Percentiles rank a stretch among this genome's conserved stretches.
phyloP scores from a whole-genome alignment of 2,329 filamentous ascomycete genomes.

The Blastomyces emzantsi region DNA sequence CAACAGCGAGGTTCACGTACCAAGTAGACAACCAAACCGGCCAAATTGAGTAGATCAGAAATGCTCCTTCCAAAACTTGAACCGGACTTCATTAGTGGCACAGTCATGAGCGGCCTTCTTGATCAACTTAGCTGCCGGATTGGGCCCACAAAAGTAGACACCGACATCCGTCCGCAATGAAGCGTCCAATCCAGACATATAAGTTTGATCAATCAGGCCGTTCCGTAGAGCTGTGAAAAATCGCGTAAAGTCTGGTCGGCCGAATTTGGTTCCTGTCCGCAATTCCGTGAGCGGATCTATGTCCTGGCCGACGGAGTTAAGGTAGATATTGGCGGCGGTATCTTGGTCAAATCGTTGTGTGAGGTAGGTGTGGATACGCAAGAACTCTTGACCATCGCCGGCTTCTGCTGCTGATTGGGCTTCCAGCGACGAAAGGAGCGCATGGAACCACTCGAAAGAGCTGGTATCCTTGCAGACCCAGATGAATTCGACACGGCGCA shows the following conservation, averaged over 20 bases:
- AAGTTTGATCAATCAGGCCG: slow-evolving; percentile 75
- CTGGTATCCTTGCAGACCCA: slow-evolving; percentile 96
- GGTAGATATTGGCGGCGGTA: slow-evolving; percentile 90
- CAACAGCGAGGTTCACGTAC: not conserved
- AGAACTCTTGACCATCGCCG: slow-evolving; percentile 57
- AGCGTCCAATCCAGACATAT: slow-evolving; percentile 71
- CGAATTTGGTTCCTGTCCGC: slow-evolving; percentile 84
- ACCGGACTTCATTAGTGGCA: slow-evolving; percentile 69
- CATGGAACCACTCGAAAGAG: slow-evolving; percentile 99
- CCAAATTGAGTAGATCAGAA: slow-evolving; percentile 29
- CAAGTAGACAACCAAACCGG: not conserved
- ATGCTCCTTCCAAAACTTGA: slow-evolving; percentile 99
- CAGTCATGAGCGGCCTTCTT: slow-evolving; percentile 67
- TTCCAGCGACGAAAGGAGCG: slow-evolving; percentile 81
- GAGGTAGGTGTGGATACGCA: slow-evolving; percentile 96
- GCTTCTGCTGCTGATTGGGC: slow-evolving; percentile 67
- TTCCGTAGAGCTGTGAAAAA: slow-evolving; percentile 79
- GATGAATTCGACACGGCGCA: slow-evolving; percentile 95
- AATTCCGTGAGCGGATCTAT: slow-evolving; percentile 89
- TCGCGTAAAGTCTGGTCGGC: slow-evolving; percentile 76
- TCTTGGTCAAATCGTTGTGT: slow-evolving; percentile 89
- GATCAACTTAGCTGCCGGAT: slow-evolving; percentile 69
- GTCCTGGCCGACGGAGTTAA: slow-evolving; percentile 84
- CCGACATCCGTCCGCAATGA: slow-evolving; percentile 75
- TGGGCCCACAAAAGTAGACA: slow-evolving; percentile 96